Evolutionary conservation across 2,329 filamentous ascomycete genomes (phyloP), one percentile per base, ranked within the genome.

Genomic region (Microcyclosporella mali): DNA sequence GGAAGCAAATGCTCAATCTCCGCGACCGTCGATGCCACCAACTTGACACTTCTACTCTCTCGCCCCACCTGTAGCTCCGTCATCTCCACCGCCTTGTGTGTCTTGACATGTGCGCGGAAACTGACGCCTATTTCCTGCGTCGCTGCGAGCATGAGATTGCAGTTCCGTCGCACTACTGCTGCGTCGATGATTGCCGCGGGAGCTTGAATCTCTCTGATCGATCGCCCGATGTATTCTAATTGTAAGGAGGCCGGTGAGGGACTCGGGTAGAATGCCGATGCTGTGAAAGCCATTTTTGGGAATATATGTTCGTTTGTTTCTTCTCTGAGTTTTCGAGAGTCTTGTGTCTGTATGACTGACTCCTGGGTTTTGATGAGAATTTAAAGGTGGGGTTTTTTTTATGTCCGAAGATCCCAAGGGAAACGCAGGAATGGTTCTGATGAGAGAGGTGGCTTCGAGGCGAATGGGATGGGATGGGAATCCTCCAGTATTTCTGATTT

Each of bases 61-160:
- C 72, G 63, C 7, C 84, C 83, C n/a, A 88, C 78, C 73, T 89
- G 84, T 17, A 88, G 65, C 40, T 72, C 70, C 2, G 82, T 75
- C 37, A 86, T 64, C 61, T 88, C 77, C 4, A 70, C 67, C 1
- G 84, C 88, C 81, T 37, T 6, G 14, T 25, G 31, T 17, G 17
- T 41, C 12, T 11, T 3, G 9, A 11, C 31, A 29, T 27, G 7
- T 8, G 12, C 11, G 10, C 6, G 7, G 27, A 37, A 31, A 14
- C 21, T 19, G 9, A n/a, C 4, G 15, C 34, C 16, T 64, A 82
- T 83, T 70, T 92, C 92, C 63, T 92, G 86, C 16, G 84, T 88
- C 66, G 92, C 92, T 46, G 90, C 79, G 61, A 88, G 74, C 84
- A 92, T 89, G 28, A 77, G 70, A 47, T 70, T 65, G 63, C 85